phyloP scores from a whole-genome alignment of 208 protist genomes.

The Ichthyophonus hoferi region DNA sequence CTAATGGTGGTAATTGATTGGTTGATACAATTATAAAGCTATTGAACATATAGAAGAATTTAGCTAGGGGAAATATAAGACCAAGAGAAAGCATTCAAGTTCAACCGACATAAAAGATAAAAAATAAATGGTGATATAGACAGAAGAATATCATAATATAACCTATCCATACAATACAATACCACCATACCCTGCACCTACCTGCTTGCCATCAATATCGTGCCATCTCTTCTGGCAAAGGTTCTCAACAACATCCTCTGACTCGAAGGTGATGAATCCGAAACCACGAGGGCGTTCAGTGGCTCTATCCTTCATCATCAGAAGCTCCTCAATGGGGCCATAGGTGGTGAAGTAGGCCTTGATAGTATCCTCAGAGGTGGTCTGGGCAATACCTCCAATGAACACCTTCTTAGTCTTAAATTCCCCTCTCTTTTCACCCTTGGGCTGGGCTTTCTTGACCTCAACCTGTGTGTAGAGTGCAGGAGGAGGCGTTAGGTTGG shows the following conservation, averaged over 20 bases:
- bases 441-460: not conserved
- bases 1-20: too few relatives aligned
- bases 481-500: too few relatives aligned
- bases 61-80: too few relatives aligned
- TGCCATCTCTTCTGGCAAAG: not conserved
- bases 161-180: too few relatives aligned
- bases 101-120: too few relatives aligned
- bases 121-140: too few relatives aligned
- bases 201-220: constrained; percentile 22
- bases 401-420: constrained; percentile 36
- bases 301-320: constrained; percentile 41
- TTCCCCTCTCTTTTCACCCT: not conserved
- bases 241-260: constrained; percentile 8
- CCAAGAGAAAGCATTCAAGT: too few relatives aligned
- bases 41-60: too few relatives aligned
- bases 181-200: too few relatives aligned
- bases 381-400: constrained; percentile 31
- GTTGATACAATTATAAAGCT: too few relatives aligned
- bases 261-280: constrained; percentile 36
- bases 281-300: constrained; percentile 34
- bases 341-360: constrained; percentile 28
- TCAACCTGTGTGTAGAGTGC: not conserved
- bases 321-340: constrained; percentile 28
- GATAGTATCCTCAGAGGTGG: constrained; percentile 15
- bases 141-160: too few relatives aligned